phyloP scores from a whole-genome alignment of 768 basidiomycete genomes.

The Mycena galopus region DNA sequence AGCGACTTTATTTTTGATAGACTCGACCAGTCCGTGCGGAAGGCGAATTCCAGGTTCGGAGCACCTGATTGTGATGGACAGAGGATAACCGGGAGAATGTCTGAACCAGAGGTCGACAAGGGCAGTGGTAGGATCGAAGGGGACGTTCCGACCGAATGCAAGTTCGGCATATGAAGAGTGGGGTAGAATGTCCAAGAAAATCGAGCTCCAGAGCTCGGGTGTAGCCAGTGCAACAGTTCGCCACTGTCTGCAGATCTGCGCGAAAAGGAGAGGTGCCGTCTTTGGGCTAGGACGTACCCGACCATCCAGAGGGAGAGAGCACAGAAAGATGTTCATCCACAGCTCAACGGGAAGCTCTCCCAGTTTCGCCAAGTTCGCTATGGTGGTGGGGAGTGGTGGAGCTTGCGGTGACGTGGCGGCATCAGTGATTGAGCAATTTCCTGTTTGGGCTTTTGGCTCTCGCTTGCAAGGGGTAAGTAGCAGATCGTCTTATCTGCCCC shows the following conservation, averaged over 20 bases:
- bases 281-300: background rate
- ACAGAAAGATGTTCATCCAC: background rate
- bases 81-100: background rate
- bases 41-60: background rate
- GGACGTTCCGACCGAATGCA: no score
- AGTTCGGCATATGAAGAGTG: background rate
- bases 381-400: no score
- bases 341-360: background rate
- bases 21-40: background rate
- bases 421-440: no score
- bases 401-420: no score
- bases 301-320: background rate
- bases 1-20: background rate
- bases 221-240: background rate
- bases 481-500: no score
- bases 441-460: no score
- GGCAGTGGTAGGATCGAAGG: background rate
- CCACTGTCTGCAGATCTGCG: slow-evolving; percentile 2
- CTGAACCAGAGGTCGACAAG: background rate
- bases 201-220: background rate
- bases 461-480: no score
- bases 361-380: background rate
- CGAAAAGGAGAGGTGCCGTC: background rate
- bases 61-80: background rate
- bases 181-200: background rate